Evolutionary conservation across 345 rosid genomes (phyloP), one percentile per base, ranked within the genome.

Genomic region (Melastoma malabathricum): DNA sequence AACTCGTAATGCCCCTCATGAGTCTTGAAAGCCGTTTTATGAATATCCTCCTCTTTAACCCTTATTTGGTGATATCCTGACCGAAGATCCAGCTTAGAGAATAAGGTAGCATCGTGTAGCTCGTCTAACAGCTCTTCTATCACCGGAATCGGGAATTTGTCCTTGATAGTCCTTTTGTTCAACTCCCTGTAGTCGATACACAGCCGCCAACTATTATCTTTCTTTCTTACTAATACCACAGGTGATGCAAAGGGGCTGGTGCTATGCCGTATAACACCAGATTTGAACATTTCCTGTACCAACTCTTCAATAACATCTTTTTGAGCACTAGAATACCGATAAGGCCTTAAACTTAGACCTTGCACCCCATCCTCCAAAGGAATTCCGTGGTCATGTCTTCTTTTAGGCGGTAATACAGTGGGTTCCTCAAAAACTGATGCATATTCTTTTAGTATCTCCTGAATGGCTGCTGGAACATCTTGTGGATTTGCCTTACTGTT

Each of bases 1-100:
- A 51, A 64, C 9, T 64, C 63, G 22, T 46, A 57, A 23, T 64
- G 68, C 6, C 63, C 63, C 6, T 51, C 43, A 22, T 63, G 67
- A 8, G 44, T 57, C 7, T 43, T 7, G 15, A 64, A 57, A 1
- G 44, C 43, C 4, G 53, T 64, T 15, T 64, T 57, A 10, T 17
- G 13, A 3, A 58, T 15, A 15, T 64, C 62, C 0, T 3, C 9
- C 0, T 6, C 18, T 1, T 6, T 15, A 45, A 64, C 46, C 14
- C 48, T 15, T 6, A 64, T 52, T 27, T 57, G 58, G 18, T 64
- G 56, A 5, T 56, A 64, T 0, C 62, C 54, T 1, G 48, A 46
- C 3, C 44, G 13, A 2, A 58, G 7, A 15, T 58, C 62, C 6
- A 57, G 5, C 27, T 64, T 64, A 1, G 62, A 15, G 18, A 57